A percentile compares a stretch with the other conserved stretches of the same genome.
Conservation (phyloP, 1,284 basidiomycete genomes). For the Laetiporus sulphureus region DNA sequence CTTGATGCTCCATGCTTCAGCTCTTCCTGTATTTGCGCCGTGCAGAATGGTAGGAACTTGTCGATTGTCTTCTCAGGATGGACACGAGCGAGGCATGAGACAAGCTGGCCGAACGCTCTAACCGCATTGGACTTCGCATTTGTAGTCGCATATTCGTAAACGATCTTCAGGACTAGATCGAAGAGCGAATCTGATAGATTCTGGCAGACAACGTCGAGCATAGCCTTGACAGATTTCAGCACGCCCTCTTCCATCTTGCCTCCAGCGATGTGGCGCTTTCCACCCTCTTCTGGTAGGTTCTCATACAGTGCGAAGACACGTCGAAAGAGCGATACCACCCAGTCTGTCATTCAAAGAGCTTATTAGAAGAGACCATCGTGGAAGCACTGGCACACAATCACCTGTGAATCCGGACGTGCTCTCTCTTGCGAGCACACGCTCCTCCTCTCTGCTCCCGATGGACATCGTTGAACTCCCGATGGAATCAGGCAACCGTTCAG, state of each 20-base stretch:
- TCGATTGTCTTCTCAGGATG: conserved; percentile 74
- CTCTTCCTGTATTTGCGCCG: conserved; percentile 79
- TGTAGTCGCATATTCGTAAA: conserved; percentile 83
- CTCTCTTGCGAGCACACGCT: conserved; percentile 67
- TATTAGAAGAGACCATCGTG: background rate
- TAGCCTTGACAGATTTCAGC: conserved; percentile 76
- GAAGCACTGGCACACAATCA: conserved; percentile 22
- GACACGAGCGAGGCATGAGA: conserved; percentile 81
- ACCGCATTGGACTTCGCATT: conserved; percentile 87
- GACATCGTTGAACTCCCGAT: conserved; percentile 43
- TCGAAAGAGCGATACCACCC: conserved; percentile 86
- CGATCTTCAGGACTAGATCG: conserved; percentile 79
- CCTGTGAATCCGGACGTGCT: conserved; percentile 79
- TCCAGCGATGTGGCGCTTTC: conserved; percentile 72
- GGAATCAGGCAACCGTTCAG: conserved; percentile 45
- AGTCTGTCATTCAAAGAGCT: conserved; percentile 43
- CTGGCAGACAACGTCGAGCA: conserved; percentile 81
- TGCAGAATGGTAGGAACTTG: conserved; percentile 79
- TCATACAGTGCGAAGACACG: conserved; percentile 86
- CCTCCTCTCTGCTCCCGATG: conserved; percentile 59
- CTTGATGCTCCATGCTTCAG: conserved; percentile 91
- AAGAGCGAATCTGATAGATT: conserved; percentile 88
- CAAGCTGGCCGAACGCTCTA: conserved; percentile 83
- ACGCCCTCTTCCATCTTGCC: conserved; percentile 85
- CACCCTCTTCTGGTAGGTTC: conserved; percentile 92